Evolutionary conservation across 345 rosid species (phyloP), one percentile per base, ranked within the genome.

Genomic region (Odontarrhena argentea): DNA sequence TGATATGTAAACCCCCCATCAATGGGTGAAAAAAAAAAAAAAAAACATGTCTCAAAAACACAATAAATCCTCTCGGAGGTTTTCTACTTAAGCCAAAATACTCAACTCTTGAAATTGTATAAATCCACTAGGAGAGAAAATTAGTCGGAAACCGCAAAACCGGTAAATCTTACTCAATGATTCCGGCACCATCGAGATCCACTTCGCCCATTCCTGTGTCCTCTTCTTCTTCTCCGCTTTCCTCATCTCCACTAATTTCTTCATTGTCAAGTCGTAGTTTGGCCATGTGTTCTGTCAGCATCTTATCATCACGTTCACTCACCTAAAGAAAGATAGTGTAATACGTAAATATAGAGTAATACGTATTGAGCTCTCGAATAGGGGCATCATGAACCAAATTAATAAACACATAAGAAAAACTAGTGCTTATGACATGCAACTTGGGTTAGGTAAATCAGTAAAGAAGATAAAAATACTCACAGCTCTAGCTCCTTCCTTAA

Each of bases 221-320:
- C 71, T 94, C 99, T 73, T 94, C 99, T 74, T 74, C 78, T 6
- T 88, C 97, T 70, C 84, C 97, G 1, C 96, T 91, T 46, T 91
- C 96, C 79, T 94, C 99, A 71, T 88, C 99, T 7, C 97, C 97
- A 38, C 96, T 84, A 14, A 87, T 67, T 79, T 91, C 99, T 75
- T 91, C 97, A n/a, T 91, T 88, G 63, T 85, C 93, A 12, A 74
- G 71, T 12, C 80, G 54, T 67, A 94, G 81, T 82, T 86, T 89
- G 64, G 91, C 96, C 99, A 91, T 94, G 82, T 89, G 96, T 76
- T 95, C 99, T 3, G 96, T 91, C 9, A 95, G 86, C 71, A 88
- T 76, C 78, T 91, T 91, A 67, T 94, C 99, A 71, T 94, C 99
- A 14, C 96, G 71, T 78, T 94, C 99, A 45, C 99, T 94, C 97